Evolutionary conservation across 306 rosid species (phyloP).

Genomic region (Gillenia trifoliata): DNA sequence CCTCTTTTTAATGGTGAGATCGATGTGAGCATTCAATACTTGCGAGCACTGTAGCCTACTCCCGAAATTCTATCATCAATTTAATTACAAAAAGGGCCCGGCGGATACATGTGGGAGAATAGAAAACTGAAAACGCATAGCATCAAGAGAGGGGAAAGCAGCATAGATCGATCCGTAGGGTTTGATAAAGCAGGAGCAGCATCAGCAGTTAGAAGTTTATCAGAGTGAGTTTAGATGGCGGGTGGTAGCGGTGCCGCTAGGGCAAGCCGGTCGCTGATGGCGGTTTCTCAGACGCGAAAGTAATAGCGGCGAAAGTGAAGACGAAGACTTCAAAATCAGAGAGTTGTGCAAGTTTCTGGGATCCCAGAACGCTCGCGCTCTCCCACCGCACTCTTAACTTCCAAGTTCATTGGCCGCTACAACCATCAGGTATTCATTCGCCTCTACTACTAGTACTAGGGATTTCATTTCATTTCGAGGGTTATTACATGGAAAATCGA

Average conservation of each 20-base stretch:
- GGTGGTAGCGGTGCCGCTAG: not conserved
- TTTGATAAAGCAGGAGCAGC: no score
- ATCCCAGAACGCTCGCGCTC: conserved; percentile 46
- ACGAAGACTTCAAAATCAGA: conserved; percentile 17
- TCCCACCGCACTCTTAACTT: conserved; percentile 28
- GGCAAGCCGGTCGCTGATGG: not conserved
- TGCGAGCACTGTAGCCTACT: no score
- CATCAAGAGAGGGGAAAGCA: no score
- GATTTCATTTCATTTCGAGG: not conserved
- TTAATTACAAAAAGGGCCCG: no score
- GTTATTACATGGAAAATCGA: conserved; percentile 42
- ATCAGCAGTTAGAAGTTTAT: no score
- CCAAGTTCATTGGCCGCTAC: conserved; percentile 59
- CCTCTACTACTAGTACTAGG: no score
- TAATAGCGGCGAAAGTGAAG: conserved; percentile 7
- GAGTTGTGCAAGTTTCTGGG: conserved; percentile 49
- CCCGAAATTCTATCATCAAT: no score
- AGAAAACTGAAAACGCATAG: no score
- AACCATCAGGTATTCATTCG: conserved; percentile 37
- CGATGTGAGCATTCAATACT: no score
- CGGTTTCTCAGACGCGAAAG: conserved; percentile 7
- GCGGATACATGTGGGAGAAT: no score
- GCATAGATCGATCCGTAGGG: no score
- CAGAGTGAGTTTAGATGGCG: not conserved
- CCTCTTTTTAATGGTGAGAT: no score